phyloP scores from a whole-genome alignment of 2,329 filamentous ascomycete species.

The Geosmithia flava region DNA sequence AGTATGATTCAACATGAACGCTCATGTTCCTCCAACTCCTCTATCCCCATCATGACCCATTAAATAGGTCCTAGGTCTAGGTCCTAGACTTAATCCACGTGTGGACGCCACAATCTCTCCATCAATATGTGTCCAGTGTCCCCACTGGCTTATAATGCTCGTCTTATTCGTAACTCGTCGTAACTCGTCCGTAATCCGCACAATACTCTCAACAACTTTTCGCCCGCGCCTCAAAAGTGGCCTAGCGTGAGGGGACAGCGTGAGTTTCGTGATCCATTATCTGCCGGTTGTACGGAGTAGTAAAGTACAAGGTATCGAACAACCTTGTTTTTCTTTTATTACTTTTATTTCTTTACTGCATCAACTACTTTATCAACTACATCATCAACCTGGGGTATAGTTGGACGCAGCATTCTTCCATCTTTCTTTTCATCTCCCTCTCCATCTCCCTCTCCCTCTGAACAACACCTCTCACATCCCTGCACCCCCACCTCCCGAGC shows the following conservation, averaged over 20 bases:
- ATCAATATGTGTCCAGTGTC: neutral
- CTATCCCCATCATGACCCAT: neutral
- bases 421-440: no score
- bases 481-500: neutral
- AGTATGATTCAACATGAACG: no score
- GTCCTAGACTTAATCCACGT: neutral
- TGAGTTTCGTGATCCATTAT: neutral
- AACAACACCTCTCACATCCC: no score
- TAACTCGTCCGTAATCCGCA: no score
- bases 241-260: neutral
- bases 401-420: no score
- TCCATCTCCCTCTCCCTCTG: no score
- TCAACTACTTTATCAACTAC: neutral
- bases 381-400: no score
- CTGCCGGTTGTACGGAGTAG: neutral
- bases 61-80: no score
- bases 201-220: neutral
- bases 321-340: neutral
- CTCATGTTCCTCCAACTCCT: no score
- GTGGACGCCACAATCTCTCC: neutral
- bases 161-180: no score
- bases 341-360: neutral
- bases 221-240: neutral
- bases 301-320: neutral
- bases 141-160: no score